phyloP scores from a whole-genome alignment of 352 stramenopile genomes.

The Plasmopara muralis region DNA sequence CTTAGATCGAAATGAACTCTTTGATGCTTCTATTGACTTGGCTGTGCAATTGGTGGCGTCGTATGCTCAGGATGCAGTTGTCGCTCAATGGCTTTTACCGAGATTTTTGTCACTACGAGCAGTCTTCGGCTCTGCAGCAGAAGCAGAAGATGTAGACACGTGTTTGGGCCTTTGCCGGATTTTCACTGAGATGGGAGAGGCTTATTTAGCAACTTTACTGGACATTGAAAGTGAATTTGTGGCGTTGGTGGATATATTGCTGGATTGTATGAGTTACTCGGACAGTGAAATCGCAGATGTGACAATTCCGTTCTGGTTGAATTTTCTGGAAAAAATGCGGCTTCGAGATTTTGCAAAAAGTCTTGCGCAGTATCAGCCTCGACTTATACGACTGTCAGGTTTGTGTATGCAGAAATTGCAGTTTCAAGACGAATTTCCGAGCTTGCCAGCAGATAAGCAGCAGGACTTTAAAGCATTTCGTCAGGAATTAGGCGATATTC shows the following conservation, averaged over 20 bases:
- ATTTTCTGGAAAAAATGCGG: slow-evolving; percentile 47
- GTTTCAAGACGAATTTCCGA: slow-evolving; percentile 61
- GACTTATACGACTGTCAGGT: slow-evolving; percentile 48
- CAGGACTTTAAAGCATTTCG: slow-evolving; percentile 81
- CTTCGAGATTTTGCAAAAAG: slow-evolving; percentile 16
- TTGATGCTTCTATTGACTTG: slow-evolving; percentile 78
- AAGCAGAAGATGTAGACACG: slow-evolving; percentile 65
- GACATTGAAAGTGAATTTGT: slow-evolving; percentile 39
- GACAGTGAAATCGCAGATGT: slow-evolving; percentile 78
- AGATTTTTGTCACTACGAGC: slow-evolving; percentile 59
- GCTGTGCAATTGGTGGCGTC: slow-evolving; percentile 69
- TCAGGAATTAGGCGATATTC: slow-evolving; percentile 71
- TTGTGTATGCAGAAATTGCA: slow-evolving; percentile 82
- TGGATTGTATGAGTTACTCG: slow-evolving; percentile 82
- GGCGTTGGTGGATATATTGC: slow-evolving; percentile 71
- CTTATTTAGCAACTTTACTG: slow-evolving; percentile 75
- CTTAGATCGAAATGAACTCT: slow-evolving; percentile 65
- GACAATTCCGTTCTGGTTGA: slow-evolving; percentile 82
- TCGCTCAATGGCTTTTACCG: slow-evolving; percentile 76
- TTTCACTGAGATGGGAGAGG: slow-evolving; percentile 88
- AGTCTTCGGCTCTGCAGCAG: slow-evolving; percentile 41
- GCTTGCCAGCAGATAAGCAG: slow-evolving; percentile 58
- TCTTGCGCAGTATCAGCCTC: slow-evolving; percentile 36
- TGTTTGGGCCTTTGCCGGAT: slow-evolving; percentile 78
- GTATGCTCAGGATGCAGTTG: slow-evolving; percentile 41